Conservation (phyloP, 2,329 filamentous ascomycete genomes). For the Onygena corvina region DNA sequence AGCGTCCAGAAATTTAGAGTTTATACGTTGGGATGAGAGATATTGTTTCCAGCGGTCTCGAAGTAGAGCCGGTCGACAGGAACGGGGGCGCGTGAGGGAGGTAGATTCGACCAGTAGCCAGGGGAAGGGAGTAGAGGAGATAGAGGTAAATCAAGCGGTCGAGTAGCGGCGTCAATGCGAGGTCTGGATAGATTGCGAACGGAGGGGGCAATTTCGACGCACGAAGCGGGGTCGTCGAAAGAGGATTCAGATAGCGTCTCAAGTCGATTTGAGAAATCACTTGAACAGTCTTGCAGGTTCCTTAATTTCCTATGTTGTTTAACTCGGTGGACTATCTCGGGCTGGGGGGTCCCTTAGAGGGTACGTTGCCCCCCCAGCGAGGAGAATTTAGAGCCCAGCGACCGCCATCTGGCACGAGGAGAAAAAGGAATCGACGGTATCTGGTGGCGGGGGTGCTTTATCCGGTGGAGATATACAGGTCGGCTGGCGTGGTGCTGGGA, state of each 20-base stretch:
- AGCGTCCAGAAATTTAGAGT: neutral
- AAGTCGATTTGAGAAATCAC: constrained; percentile 42
- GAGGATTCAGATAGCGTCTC: constrained; percentile 44
- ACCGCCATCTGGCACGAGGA: constrained; percentile 58
- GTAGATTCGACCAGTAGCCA: too few species aligned
- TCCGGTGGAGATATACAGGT: constrained; percentile 5
- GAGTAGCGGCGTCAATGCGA: neutral
- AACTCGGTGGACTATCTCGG: constrained; percentile 70
- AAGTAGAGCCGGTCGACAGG: neutral
- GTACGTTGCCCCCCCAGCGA: constrained; percentile 48
- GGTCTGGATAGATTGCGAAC: neutral
- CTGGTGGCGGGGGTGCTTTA: constrained; percentile 25
- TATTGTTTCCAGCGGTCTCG: neutral
- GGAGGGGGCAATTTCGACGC: constrained; percentile 51
- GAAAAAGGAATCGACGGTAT: constrained; percentile 53
- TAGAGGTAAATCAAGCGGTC: neutral
- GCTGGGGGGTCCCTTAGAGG: constrained; percentile 38
- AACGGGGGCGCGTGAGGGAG: neutral
- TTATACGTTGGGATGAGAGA: neutral
- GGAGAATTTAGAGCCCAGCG: constrained; percentile 84
- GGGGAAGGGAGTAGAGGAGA: neutral
- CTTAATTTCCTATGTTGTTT: constrained; percentile 18
- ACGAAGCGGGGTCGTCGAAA: constrained; percentile 33
- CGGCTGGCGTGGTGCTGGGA: neutral
- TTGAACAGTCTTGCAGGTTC: too few species aligned